Conservation (phyloP, 768 basidiomycete species). For the Mycena rosella region DNA sequence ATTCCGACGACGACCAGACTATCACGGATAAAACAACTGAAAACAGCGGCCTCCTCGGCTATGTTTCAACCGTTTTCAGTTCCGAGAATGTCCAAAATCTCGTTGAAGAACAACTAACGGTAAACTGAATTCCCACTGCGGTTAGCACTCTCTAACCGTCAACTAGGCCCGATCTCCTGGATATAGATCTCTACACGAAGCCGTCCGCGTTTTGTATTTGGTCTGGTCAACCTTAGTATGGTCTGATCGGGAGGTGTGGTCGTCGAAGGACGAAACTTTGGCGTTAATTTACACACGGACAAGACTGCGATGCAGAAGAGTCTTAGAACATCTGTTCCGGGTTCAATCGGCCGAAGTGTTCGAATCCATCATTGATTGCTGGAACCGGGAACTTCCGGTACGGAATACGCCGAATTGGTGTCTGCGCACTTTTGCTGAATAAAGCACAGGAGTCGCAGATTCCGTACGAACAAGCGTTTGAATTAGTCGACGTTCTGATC, state of each 20-base stretch:
- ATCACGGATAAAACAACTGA: slow-evolving; percentile 68
- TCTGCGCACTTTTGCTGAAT: slow-evolving; percentile 24
- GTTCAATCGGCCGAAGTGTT: slow-evolving; percentile 84
- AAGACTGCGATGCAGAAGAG: slow-evolving; percentile 78
- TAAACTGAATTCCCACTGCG: slow-evolving; percentile 47
- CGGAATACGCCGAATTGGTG: slow-evolving; percentile 40
- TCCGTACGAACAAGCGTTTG: slow-evolving; percentile 72
- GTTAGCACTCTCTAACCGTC: slow-evolving; percentile 11
- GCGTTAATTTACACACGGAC: slow-evolving; percentile 76
- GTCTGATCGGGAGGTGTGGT: slow-evolving; percentile 58
- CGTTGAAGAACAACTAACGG: slow-evolving; percentile 69
- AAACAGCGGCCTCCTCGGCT: slow-evolving; percentile 81
- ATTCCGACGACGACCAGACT: slow-evolving; percentile 68
- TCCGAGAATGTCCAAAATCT: slow-evolving; percentile 66
- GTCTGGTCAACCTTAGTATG: slow-evolving; percentile 77
- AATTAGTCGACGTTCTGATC: slow-evolving; percentile 86
- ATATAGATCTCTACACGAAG: slow-evolving; percentile 83
- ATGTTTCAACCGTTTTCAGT: slow-evolving; percentile 92
- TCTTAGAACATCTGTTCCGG: slow-evolving; percentile 89
- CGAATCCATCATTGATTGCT: slow-evolving; percentile 86
- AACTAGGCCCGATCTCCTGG: slow-evolving; percentile 78
- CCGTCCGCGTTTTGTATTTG: slow-evolving; percentile 80
- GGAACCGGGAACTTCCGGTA: slow-evolving; percentile 72
- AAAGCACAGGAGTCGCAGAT: slow-evolving; percentile 50
- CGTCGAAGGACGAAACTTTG: slow-evolving; percentile 76